Conservation (phyloP, 2,329 filamentous ascomycete species). For the Phialophora tarda region DNA sequence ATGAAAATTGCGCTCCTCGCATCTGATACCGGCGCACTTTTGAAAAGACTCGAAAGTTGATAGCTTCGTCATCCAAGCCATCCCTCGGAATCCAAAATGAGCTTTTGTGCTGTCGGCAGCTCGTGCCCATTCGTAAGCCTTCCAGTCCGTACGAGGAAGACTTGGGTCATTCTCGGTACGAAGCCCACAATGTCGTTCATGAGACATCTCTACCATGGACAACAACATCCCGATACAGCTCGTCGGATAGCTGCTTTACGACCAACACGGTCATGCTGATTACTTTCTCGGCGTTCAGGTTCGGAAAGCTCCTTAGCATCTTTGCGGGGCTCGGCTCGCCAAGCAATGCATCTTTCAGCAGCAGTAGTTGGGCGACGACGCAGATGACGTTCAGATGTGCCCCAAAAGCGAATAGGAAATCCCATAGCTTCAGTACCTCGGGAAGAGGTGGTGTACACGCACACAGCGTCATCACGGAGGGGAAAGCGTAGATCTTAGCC, state of each 20-base stretch:
- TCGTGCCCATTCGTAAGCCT: neutral
- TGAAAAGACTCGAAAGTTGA: neutral
- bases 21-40: no score
- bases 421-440: conserved; percentile 92
- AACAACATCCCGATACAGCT: conserved; percentile 89
- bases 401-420: conserved; percentile 95
- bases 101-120: neutral
- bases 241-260: conserved; percentile 85
- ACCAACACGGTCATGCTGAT: conserved; percentile 85
- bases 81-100: neutral
- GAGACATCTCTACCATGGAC: conserved; percentile 67
- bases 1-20: neutral
- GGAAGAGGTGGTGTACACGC: conserved; percentile 94
- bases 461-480: conserved; percentile 90
- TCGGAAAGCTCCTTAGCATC: conserved; percentile 83
- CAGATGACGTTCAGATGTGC: conserved; percentile 94
- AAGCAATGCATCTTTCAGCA: conserved; percentile 83
- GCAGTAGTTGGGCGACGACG: conserved; percentile 91
- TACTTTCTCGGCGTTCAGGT: conserved; percentile 80
- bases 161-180: neutral
- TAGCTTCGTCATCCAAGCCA: neutral
- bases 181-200: conserved; percentile 5
- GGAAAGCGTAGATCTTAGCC: conserved; percentile 95
- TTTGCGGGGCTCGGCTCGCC: conserved; percentile 89
- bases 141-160: neutral